phyloP scores from a whole-genome alignment of 371 early-diverging fungal genomes.

The Rhizopus arrhizus region DNA sequence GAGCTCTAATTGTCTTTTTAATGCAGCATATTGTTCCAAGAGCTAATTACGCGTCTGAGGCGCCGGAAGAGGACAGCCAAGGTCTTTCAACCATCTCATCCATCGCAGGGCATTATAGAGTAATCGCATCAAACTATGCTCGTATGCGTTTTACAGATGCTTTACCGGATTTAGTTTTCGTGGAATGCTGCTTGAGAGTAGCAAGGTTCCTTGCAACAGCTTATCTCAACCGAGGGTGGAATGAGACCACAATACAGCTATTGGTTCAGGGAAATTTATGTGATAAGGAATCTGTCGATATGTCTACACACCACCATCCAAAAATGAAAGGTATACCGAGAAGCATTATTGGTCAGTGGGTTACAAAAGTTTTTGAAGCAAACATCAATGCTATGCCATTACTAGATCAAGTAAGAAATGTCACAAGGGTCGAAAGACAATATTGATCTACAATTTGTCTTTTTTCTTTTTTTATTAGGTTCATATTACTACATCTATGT shows the following conservation, averaged over 20 bases:
- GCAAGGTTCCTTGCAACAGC: constrained; percentile 42
- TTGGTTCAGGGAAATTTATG: constrained; percentile 14
- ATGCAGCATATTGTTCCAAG: not conserved
- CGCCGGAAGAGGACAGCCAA: not conserved
- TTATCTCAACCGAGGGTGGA: constrained; percentile 41
- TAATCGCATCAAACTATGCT: constrained; percentile 46
- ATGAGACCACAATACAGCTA: constrained; percentile 10
- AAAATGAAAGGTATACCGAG: constrained; percentile 31
- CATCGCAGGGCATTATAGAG: constrained; percentile 42
- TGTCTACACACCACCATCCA: constrained; percentile 11
- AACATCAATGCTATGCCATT: constrained; percentile 55
- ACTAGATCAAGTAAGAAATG: constrained; percentile 54
- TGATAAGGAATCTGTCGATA: not conserved
- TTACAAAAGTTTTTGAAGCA: constrained; percentile 54
- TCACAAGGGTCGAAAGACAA: not conserved
- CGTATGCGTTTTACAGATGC: constrained; percentile 36
- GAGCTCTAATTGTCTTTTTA: too few species aligned
- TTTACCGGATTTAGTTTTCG: constrained; percentile 35
- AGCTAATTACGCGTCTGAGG: not conserved
- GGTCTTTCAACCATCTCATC: not conserved
- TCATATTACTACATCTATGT: constrained; percentile 60
- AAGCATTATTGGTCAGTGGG: constrained; percentile 62
- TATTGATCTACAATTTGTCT: not conserved
- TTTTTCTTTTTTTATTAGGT: constrained; percentile 40
- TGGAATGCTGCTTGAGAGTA: constrained; percentile 50